A percentile compares a stretch with the other conserved stretches of the same genome.
phyloP scores from a whole-genome alignment of 805 yeast genomes.

The Saccharomycopsis sp. region DNA sequence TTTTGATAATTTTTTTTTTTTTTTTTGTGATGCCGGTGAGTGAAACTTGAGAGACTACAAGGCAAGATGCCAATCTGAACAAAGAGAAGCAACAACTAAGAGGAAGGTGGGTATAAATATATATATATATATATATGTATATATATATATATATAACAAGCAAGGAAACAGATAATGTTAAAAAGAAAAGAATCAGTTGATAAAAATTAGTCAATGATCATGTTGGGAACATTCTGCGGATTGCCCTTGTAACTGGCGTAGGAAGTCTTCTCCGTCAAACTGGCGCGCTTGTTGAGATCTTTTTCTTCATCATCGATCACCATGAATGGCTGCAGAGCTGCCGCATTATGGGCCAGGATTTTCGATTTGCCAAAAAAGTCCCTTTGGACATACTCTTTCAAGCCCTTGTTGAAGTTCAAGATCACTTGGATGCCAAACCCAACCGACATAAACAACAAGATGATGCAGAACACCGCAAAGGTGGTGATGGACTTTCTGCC shows the following conservation, averaged over 20 bases:
- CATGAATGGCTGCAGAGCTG: background rate
- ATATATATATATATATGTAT: no score
- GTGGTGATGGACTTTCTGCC: slow-evolving; percentile 32
- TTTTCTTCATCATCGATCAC: background rate
- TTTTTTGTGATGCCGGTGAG: no score
- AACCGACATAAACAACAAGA: slow-evolving; percentile 24
- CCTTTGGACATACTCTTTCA: slow-evolving; percentile 17
- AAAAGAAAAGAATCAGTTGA: slow-evolving; percentile 5
- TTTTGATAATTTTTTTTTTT: no score
- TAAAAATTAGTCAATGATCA: slow-evolving; percentile 11
- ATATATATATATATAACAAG: no score
- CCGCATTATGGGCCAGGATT: background rate
- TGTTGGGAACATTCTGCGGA: slow-evolving; percentile 11
- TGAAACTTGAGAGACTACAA: no score
- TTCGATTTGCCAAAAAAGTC: background rate
- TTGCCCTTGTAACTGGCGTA: slow-evolving; percentile 3
- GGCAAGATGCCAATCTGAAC: no score
- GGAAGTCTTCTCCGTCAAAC: background rate
- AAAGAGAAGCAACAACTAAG: no score
- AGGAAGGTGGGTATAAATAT: no score
- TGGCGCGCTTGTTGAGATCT: background rate
- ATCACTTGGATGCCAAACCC: slow-evolving; percentile 8
- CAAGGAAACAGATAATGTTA: background rate
- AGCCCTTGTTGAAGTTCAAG: slow-evolving; percentile 18
- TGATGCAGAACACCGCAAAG: slow-evolving; percentile 31